Evolutionary conservation across 2,329 filamentous ascomycete species (phyloP).

Genomic region (Aspergillus melleus): DNA sequence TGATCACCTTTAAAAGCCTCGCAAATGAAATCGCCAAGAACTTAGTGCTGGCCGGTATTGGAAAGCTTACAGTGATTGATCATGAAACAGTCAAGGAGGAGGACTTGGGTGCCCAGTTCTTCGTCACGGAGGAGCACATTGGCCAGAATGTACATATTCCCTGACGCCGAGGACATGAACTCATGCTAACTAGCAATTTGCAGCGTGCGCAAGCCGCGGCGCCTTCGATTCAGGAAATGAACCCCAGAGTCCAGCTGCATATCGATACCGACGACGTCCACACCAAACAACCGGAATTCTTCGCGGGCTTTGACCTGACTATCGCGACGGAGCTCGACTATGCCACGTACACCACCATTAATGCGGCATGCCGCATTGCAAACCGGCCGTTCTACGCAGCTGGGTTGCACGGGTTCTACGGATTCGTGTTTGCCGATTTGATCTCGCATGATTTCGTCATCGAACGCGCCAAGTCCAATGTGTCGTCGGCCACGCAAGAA

Average conservation of each 20-base stretch:
- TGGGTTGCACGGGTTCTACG: slow-evolving; percentile 84
- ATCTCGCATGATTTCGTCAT: slow-evolving; percentile 89
- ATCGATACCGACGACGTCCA: slow-evolving; percentile 69
- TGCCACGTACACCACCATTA: slow-evolving; percentile 72
- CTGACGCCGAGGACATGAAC: background rate
- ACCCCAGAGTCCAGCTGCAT: slow-evolving; percentile 78
- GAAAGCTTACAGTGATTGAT: slow-evolving; percentile 86
- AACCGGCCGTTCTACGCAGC: slow-evolving; percentile 85
- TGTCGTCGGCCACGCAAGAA: slow-evolving; percentile 64
- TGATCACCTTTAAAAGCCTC: slow-evolving; percentile 83
- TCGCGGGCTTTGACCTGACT: slow-evolving; percentile 75
- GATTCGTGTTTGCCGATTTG: slow-evolving; percentile 91
- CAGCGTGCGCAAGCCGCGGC: slow-evolving; percentile 77
- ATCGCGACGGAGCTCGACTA: slow-evolving; percentile 88
- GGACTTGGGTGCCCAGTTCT: slow-evolving; percentile 81
- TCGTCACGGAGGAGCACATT: slow-evolving; percentile 70
- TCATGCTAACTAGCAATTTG: slow-evolving; percentile 7
- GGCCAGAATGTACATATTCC: slow-evolving; percentile 65
- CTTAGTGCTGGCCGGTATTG: slow-evolving; percentile 88
- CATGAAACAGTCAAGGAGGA: slow-evolving; percentile 71
- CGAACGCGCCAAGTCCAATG: slow-evolving; percentile 78
- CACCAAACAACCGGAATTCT: slow-evolving; percentile 71
- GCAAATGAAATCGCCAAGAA: slow-evolving; percentile 97
- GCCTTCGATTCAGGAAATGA: slow-evolving; percentile 77
- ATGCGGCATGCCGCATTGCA: slow-evolving; percentile 78